Conservation (phyloP, 495 filamentous ascomycete genomes). For the Lophiotrema nucula region DNA sequence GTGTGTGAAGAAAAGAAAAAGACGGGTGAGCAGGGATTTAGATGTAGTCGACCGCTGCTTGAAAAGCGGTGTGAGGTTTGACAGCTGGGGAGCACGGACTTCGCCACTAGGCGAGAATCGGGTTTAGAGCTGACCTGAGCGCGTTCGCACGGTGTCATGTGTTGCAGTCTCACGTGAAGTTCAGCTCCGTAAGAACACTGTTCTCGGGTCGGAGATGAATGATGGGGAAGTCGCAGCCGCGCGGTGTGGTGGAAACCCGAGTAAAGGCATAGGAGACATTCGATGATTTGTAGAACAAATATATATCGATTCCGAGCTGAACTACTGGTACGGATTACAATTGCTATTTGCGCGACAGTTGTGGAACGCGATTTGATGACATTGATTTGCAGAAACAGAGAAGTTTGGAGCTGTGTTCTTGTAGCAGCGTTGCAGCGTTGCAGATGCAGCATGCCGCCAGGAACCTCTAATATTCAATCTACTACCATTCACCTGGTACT, state of each 20-base stretch:
- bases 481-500: too few species aligned
- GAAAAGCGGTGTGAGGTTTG: constrained; percentile 33
- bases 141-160: constrained; percentile 19
- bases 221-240: background rate
- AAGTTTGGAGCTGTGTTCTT: too few species aligned
- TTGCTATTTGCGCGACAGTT: too few species aligned
- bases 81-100: constrained; percentile 23
- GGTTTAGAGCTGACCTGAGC: constrained; percentile 20
- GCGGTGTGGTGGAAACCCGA: background rate
- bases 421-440: too few species aligned
- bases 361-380: too few species aligned
- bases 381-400: too few species aligned
- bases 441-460: too few species aligned
- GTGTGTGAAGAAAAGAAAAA: background rate
- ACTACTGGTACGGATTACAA: too few species aligned
- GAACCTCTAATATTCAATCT: too few species aligned
- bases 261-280: background rate
- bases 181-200: background rate
- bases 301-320: background rate
- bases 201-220: background rate
- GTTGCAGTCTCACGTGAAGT: constrained; percentile 9
- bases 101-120: constrained; percentile 1
- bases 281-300: background rate
- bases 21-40: background rate
- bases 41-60: background rate